These are phyloP conservation scores for Penicillium manginii DNA, from an alignment of 495 filamentous ascomycete genomes.

Conservation along the genomic window DNA sequence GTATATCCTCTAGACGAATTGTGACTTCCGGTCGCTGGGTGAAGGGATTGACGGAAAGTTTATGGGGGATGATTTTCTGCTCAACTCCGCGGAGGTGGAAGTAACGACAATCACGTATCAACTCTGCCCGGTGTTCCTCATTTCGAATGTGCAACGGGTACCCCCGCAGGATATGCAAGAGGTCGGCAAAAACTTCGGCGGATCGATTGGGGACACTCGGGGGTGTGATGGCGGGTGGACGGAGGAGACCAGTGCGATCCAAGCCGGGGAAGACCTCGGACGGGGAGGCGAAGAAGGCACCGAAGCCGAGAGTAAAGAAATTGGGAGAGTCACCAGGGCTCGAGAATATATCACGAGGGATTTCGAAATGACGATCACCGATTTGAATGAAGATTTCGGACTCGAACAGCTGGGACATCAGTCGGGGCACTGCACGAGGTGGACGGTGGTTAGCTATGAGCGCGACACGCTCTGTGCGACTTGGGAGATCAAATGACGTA, in stretches of 20 bases:
- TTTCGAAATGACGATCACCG: slow-evolving; percentile 82
- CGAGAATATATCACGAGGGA: slow-evolving; percentile 86
- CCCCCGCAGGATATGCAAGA: slow-evolving; percentile 85
- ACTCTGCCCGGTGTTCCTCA: slow-evolving; percentile 74
- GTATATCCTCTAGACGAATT: slow-evolving; percentile 80
- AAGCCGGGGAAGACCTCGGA: slow-evolving; percentile 86
- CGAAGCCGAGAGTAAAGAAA: slow-evolving; percentile 93
- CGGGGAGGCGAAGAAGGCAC: slow-evolving; percentile 81
- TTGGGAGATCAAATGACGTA: slow-evolving; percentile 38
- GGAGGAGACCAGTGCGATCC: slow-evolving; percentile 76
- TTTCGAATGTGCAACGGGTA: slow-evolving; percentile 81
- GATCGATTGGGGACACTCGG: slow-evolving; percentile 80
- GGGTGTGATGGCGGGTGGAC: slow-evolving; percentile 84
- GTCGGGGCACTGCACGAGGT: slow-evolving; percentile 71
- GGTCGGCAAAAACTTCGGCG: slow-evolving; percentile 77
- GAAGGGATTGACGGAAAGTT: slow-evolving; percentile 74
- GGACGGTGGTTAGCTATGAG: slow-evolving; percentile 21
- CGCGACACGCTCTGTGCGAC: background rate
- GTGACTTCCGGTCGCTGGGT: slow-evolving; percentile 74
- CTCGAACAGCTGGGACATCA: slow-evolving; percentile 93
- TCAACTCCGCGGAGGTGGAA: slow-evolving; percentile 91
- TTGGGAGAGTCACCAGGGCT: slow-evolving; percentile 87
- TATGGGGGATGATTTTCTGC: slow-evolving; percentile 80
- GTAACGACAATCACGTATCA: slow-evolving; percentile 88
- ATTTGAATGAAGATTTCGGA: slow-evolving; percentile 91